Conservation (phyloP, 805 yeast genomes). For the Debaryomyces hansenii region DNA sequence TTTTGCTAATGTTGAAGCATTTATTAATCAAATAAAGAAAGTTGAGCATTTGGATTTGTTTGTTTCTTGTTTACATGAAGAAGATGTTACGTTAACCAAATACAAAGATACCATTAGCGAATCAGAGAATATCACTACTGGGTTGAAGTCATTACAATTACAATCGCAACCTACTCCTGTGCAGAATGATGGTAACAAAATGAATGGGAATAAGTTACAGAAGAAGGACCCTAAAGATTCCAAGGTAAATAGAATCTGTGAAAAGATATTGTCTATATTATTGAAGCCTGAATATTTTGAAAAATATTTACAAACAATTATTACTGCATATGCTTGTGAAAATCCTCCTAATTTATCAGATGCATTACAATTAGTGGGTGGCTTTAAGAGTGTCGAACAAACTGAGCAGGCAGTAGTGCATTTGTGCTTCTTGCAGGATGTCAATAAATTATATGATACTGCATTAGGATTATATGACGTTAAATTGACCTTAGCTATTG, state of each 20-base stretch:
- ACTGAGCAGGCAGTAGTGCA: slow-evolving; percentile 69
- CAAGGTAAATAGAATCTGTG: slow-evolving; percentile 78
- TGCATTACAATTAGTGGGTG: slow-evolving; percentile 66
- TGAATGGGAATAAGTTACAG: slow-evolving; percentile 39
- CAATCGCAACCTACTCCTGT: slow-evolving; percentile 21
- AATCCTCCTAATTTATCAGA: slow-evolving; percentile 80
- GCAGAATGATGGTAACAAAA: slow-evolving; percentile 27
- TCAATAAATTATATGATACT: slow-evolving; percentile 73
- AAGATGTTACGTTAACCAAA: slow-evolving; percentile 78
- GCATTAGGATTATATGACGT: slow-evolving; percentile 84
- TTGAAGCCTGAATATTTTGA: slow-evolving; percentile 49
- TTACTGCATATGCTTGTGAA: slow-evolving; percentile 92
- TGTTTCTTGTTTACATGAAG: slow-evolving; percentile 80
- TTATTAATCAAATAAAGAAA: slow-evolving; percentile 67
- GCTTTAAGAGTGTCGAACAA: slow-evolving; percentile 46
- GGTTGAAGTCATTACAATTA: slow-evolving; percentile 13
- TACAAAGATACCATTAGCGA: slow-evolving; percentile 67
- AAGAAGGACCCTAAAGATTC: slow-evolving; percentile 39
- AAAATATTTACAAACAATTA: slow-evolving; percentile 69
- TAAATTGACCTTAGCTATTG: slow-evolving; percentile 74
- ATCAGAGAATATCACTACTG: slow-evolving; percentile 11
- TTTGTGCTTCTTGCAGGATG: slow-evolving; percentile 87
- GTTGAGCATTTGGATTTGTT: slow-evolving; percentile 84
- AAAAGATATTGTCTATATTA: slow-evolving; percentile 61
- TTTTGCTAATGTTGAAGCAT: slow-evolving; percentile 57